These are phyloP conservation scores for Recurvomyces mirabilis DNA, from an alignment of 495 filamentous ascomycete genomes.

Conservation along the genomic window DNA sequence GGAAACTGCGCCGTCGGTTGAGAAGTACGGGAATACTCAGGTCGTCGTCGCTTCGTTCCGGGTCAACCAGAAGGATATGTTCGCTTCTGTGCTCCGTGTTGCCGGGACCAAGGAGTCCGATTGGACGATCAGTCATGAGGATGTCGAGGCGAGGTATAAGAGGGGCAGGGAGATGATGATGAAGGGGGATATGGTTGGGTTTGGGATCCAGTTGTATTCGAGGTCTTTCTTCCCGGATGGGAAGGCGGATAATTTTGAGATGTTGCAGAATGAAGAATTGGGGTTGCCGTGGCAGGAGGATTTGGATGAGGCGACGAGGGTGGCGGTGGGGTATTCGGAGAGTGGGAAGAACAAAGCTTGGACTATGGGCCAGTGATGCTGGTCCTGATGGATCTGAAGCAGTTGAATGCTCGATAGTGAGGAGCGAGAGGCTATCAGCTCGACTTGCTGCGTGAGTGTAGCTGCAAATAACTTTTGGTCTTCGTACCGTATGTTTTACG, in stretches of 20 bases:
- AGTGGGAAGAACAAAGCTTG: background rate
- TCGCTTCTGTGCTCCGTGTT: slow-evolving; percentile 39
- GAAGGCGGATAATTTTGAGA: slow-evolving; percentile 32
- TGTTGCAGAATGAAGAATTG: slow-evolving; percentile 39
- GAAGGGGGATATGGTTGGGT: slow-evolving; percentile 37
- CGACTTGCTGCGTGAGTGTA: no score
- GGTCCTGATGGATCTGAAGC: no score
- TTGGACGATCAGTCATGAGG: slow-evolving; percentile 44
- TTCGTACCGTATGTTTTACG: no score
- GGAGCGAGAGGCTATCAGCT: no score
- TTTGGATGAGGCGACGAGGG: slow-evolving; percentile 45
- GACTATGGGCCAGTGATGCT: no score
- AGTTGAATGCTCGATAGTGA: no score
- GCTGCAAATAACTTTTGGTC: no score
- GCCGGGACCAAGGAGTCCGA: slow-evolving; percentile 40
- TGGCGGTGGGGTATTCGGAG: slow-evolving; percentile 9
- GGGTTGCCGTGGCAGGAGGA: slow-evolving; percentile 48
- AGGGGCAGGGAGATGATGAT: slow-evolving; percentile 34
- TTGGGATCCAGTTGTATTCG: slow-evolving; percentile 43
- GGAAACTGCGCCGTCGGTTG: slow-evolving; percentile 6
- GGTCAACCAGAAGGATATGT: slow-evolving; percentile 38
- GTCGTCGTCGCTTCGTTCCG: slow-evolving; percentile 34
- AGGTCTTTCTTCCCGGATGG: slow-evolving; percentile 41
- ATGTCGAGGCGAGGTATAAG: slow-evolving; percentile 33
- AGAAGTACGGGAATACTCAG: slow-evolving; percentile 31